Evolutionary conservation across 2,329 filamentous ascomycete species (phyloP).

Genomic region (Xylaria sp.): DNA sequence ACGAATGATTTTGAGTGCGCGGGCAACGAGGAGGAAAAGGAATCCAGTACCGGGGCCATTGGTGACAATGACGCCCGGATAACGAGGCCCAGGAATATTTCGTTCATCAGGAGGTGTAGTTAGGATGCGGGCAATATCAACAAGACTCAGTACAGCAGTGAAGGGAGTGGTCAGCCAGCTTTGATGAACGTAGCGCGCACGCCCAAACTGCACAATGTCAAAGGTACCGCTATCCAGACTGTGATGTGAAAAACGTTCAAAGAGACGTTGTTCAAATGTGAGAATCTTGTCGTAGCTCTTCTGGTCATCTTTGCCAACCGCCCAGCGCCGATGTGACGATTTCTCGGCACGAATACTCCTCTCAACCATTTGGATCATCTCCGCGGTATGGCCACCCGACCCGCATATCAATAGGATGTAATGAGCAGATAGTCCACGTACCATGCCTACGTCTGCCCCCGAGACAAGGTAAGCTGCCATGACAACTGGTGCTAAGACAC

Average conservation of each 20-base stretch:
- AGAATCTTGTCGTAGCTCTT: slow-evolving; percentile 78
- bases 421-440: slow-evolving; percentile 36
- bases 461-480: slow-evolving; percentile 21
- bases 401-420: slow-evolving; percentile 86
- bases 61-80: slow-evolving; percentile 81
- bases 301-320: slow-evolving; percentile 79
- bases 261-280: slow-evolving; percentile 51
- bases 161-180: slow-evolving; percentile 77
- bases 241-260: slow-evolving; percentile 47
- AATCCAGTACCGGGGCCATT: slow-evolving; percentile 92
- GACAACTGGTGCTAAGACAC: background rate
- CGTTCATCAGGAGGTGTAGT: slow-evolving; percentile 42
- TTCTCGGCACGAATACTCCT: slow-evolving; percentile 62
- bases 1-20: slow-evolving; percentile 59
- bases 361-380: slow-evolving; percentile 88
- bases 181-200: slow-evolving; percentile 86
- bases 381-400: slow-evolving; percentile 92
- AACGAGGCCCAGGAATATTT: slow-evolving; percentile 52
- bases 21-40: slow-evolving; percentile 69
- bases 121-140: slow-evolving; percentile 69
- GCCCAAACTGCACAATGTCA: slow-evolving; percentile 73
- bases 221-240: slow-evolving; percentile 59
- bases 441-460: slow-evolving; percentile 10
- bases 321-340: slow-evolving; percentile 78
- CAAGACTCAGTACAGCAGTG: slow-evolving; percentile 72